These are phyloP conservation scores for Colletotrichum sp. DNA, from an alignment of 2,329 filamentous ascomycete species.

Conservation along the genomic window DNA sequence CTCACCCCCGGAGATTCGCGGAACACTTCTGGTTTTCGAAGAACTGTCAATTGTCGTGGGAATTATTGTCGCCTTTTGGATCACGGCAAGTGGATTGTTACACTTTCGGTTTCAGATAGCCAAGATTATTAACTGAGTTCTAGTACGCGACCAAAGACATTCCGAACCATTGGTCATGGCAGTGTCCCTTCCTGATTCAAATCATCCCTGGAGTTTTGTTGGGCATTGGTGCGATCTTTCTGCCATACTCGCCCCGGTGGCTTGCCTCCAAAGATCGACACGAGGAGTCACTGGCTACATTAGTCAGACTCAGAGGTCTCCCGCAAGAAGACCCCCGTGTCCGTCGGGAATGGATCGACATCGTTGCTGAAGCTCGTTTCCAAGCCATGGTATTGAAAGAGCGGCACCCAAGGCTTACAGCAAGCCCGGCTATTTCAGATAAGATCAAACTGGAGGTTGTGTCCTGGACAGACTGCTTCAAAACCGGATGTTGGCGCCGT, in stretches of 20 bases:
- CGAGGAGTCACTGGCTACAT: conserved; percentile 40
- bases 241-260: neutral
- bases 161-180: conserved; percentile 33
- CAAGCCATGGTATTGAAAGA: neutral
- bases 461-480: conserved; percentile 52
- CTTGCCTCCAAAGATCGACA: conserved; percentile 15
- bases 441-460: conserved; percentile 46
- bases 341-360: conserved; percentile 51
- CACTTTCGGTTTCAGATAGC: accelerated
- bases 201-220: neutral
- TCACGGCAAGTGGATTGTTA: conserved; percentile 32
- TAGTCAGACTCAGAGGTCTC: conserved; percentile 44
- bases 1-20: neutral
- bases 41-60: conserved; percentile 56
- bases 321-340: conserved; percentile 46
- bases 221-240: neutral
- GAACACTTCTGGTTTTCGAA: conserved; percentile 51
- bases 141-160: conserved; percentile 52
- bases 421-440: conserved; percentile 33
- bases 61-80: conserved; percentile 57
- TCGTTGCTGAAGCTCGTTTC: conserved; percentile 46
- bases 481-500: conserved; percentile 44
- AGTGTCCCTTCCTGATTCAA: neutral
- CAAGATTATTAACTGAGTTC: neutral
- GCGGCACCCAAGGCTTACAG: conserved; percentile 40